phyloP scores from a whole-genome alignment of 768 basidiomycete species.

The Gloeopeniophorella convolvens region DNA sequence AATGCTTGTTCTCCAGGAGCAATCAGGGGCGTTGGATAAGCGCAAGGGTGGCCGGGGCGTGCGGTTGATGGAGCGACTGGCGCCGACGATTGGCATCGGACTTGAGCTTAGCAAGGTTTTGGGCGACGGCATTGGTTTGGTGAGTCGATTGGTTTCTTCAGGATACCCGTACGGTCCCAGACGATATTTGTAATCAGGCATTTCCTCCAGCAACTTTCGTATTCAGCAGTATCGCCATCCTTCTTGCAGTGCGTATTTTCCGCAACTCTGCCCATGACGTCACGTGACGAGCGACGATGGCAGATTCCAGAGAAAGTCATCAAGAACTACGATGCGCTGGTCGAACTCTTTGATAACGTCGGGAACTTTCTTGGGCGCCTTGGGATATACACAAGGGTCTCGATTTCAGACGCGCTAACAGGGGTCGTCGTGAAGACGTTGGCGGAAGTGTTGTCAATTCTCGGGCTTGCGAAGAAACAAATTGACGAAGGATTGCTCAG shows the following conservation, averaged over 20 bases:
- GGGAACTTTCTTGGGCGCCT: not conserved
- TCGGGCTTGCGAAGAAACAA: constrained; percentile 1
- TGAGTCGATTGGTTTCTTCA: too few relatives aligned
- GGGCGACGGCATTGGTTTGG: too few relatives aligned
- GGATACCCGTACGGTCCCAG: too few relatives aligned
- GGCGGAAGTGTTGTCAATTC: too few relatives aligned
- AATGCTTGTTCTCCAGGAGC: not conserved
- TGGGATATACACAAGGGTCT: not conserved
- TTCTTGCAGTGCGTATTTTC: too few relatives aligned
- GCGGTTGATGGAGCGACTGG: not conserved
- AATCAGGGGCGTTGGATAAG: not conserved
- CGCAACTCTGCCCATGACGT: too few relatives aligned
- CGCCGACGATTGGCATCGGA: not conserved
- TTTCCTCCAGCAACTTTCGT: too few relatives aligned
- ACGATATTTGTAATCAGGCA: too few relatives aligned
- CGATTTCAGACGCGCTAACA: not conserved
- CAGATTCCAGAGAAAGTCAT: not conserved
- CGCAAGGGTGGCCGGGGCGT: not conserved
- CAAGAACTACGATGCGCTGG: not conserved
- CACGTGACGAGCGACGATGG: too few relatives aligned
- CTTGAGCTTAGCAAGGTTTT: not conserved
- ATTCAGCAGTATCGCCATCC: too few relatives aligned
- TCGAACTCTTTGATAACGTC: too few relatives aligned
- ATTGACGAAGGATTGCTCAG: not conserved
- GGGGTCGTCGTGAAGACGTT: not conserved